Evolutionary conservation across 306 rosid species (phyloP).

Genomic region (Rosa multiflora): DNA sequence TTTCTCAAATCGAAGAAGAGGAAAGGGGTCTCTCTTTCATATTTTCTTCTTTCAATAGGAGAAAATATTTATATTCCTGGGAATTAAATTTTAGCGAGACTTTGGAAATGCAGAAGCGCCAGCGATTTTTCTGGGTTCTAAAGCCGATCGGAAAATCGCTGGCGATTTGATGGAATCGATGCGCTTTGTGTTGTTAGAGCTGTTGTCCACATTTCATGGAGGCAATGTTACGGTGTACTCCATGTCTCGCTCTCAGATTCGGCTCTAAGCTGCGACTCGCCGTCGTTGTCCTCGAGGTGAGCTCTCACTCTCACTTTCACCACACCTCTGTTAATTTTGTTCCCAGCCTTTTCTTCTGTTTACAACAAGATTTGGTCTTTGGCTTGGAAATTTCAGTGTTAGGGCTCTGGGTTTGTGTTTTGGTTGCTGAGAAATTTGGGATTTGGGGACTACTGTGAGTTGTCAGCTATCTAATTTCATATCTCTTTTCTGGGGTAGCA

Average conservation of each 20-base stretch:
- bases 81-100: not conserved
- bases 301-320: slow-evolving; percentile 19
- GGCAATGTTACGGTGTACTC: slow-evolving; percentile 50
- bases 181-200: slow-evolving; percentile 28
- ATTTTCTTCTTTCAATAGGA: not conserved
- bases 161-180: slow-evolving; percentile 79
- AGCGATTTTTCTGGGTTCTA: slow-evolving; percentile 40
- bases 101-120: slow-evolving; percentile 51
- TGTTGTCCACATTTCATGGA: slow-evolving; percentile 53
- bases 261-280: slow-evolving; percentile 44
- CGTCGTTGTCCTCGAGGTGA: slow-evolving; percentile 58
- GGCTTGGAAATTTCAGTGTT: no score
- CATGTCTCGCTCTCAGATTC: slow-evolving; percentile 50
- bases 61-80: not conserved
- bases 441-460: slow-evolving; percentile 2
- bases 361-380: not conserved
- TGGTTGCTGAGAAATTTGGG: slow-evolving; percentile 27
- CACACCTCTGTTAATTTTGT: not conserved
- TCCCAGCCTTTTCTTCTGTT: not conserved
- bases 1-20: slow-evolving; percentile 27
- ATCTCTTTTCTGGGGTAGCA: slow-evolving; percentile 11
- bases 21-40: slow-evolving; percentile 13
- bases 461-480: not conserved
- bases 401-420: not conserved
- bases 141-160: slow-evolving; percentile 53